Conservation (phyloP, 257 asterid genomes). For the Nyctanthes arbortristis region DNA sequence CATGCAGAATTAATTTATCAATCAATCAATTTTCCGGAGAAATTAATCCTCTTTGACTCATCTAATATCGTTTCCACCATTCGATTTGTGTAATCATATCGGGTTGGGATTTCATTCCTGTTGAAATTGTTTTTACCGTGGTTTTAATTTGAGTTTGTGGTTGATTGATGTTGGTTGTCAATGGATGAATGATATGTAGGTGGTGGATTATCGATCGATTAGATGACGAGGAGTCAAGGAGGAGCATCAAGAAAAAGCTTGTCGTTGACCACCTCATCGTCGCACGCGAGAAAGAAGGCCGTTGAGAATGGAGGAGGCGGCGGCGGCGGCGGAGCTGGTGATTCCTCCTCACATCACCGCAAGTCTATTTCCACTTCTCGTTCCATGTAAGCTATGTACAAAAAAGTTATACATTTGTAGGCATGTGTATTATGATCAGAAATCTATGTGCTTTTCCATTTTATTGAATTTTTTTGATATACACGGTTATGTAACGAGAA, state of each 20-base stretch:
- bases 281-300: constrained; percentile 43
- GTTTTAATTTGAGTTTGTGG: constrained; percentile 15
- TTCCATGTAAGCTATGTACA: constrained; percentile 46
- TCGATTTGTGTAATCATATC: constrained; percentile 36
- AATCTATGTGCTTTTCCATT: neutral
- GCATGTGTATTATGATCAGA: neutral
- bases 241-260: constrained; percentile 68
- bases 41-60: constrained; percentile 31
- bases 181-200: constrained; percentile 22
- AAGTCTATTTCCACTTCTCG: constrained; percentile 68
- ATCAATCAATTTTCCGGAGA: constrained; percentile 14
- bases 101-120: constrained; percentile 21
- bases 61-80: constrained; percentile 32
- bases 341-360: constrained; percentile 38
- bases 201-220: constrained; percentile 41
- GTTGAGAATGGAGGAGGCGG: constrained; percentile 30
- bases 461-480: neutral
- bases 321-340: constrained; percentile 29
- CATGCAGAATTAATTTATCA: constrained; percentile 18
- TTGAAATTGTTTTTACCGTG: neutral
- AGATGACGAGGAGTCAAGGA: constrained; percentile 71
- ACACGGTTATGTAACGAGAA: neutral
- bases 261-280: constrained; percentile 52
- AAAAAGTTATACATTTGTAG: neutral
- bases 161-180: constrained; percentile 3